Evolutionary conservation across 2,329 filamentous ascomycete genomes (phyloP), one percentile per base, ranked within the genome.

Genomic region (Scedosporium aurantiacum): DNA sequence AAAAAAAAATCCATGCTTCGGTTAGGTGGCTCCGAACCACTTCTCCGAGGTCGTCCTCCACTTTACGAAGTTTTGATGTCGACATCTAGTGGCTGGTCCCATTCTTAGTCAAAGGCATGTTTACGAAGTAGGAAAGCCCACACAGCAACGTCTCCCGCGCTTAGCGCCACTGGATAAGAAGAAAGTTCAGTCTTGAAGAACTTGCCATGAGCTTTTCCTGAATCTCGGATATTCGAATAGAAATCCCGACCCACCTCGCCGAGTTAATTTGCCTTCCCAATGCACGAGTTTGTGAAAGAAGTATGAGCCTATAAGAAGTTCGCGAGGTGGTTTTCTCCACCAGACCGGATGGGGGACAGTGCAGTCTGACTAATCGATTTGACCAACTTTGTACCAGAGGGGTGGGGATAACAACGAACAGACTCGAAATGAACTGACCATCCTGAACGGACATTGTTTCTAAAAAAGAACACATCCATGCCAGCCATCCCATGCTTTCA

Each of bases 401-500:
- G 43, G 43, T n/a, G 43, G 2, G 18, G 43, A 18, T 47, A 21
- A 3, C 43, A 14, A 21, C 4, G 43, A 47, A 47, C 16, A n/a
- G 43, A 47, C 43, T 47, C 18, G 50, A 55, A 55, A 55, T 55
- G 50, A 55, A 55, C 21, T 55, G 50, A 28, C 50, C 50, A 55
- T 55, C 23, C 50, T 28, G 43, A 47, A 27, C 50, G 23, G 23
- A n/a, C 14, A 37, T 57, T 32, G 54, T 57, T 57, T 57, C 54
- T 57, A 57, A 57, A 57, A 57, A 37, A 37, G 54, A 57, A 57
- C 54, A 57, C 23, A 16, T 25, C 52, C 52, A 25, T 37, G 54
- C 54, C 27, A 57, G 54, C 54, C 54, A 57, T 27, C 25, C 54
- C 21, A n/a, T 57, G 54, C 54, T 25, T 23, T 40, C 23, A 16